A percentile compares a stretch with the other conserved stretches of the same genome.
These are phyloP conservation scores for Claviceps citrina DNA, from an alignment of 2,329 filamentous ascomycete genomes.

Conservation along the genomic window DNA sequence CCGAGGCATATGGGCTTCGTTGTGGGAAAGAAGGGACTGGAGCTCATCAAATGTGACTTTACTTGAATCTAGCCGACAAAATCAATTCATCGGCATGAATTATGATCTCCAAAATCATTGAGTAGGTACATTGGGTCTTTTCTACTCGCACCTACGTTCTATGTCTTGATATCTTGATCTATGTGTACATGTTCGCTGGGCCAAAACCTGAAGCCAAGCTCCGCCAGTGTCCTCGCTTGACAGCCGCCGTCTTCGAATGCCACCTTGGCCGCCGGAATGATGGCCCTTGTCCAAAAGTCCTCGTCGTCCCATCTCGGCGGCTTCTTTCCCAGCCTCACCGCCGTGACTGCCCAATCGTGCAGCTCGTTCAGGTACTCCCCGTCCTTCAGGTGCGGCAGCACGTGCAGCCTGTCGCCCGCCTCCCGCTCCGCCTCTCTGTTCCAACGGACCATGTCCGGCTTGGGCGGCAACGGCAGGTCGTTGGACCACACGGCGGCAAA, in stretches of 20 bases:
- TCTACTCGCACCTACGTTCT: too few relatives aligned
- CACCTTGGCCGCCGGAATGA: constrained; percentile 54
- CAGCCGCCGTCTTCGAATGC: constrained; percentile 54
- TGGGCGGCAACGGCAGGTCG: constrained; percentile 46
- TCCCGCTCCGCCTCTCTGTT: constrained; percentile 43
- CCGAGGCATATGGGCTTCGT: constrained; percentile 23
- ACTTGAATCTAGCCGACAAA: too few relatives aligned
- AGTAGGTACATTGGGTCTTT: too few relatives aligned
- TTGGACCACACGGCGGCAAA: constrained; percentile 66
- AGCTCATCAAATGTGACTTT: too few relatives aligned
- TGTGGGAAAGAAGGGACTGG: constrained; percentile 6
- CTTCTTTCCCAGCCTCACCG: constrained; percentile 42
- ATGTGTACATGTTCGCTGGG: neutral
- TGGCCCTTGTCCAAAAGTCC: constrained; percentile 55
- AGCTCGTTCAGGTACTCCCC: constrained; percentile 55
- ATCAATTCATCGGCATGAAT: too few relatives aligned
- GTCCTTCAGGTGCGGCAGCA: constrained; percentile 30
- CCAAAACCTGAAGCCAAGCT: constrained; percentile 52
- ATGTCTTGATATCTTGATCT: too few relatives aligned
- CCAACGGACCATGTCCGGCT: constrained; percentile 53
- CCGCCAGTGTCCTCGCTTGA: constrained; percentile 47
- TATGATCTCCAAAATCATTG: too few relatives aligned
- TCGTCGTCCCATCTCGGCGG: constrained; percentile 58
- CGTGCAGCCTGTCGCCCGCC: constrained; percentile 18
- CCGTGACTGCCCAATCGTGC: constrained; percentile 42